These are phyloP conservation scores for Candida tetrigidarum DNA, from an alignment of 1,139 yeast species.

Conservation along the genomic window DNA sequence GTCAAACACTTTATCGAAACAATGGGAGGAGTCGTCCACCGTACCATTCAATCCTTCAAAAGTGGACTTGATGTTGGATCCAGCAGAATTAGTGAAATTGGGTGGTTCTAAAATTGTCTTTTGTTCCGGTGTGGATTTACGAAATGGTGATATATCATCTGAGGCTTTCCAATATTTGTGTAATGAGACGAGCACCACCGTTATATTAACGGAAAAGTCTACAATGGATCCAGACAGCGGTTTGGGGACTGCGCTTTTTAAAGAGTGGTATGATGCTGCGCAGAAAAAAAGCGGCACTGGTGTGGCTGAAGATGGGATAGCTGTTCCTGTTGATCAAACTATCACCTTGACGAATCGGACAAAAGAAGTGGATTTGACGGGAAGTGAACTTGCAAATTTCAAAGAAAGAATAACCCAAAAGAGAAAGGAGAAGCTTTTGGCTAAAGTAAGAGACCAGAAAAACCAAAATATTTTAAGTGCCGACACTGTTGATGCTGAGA, in stretches of 20 bases:
- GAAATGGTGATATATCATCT: conserved; percentile 65
- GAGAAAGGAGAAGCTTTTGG: conserved; percentile 51
- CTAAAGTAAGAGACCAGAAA: conserved; percentile 58
- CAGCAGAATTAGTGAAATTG: conserved; percentile 57
- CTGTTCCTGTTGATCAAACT: conserved; percentile 54
- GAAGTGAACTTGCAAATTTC: conserved; percentile 53
- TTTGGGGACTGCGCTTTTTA: conserved; percentile 45
- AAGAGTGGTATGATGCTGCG: conserved; percentile 58
- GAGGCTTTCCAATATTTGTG: conserved; percentile 63
- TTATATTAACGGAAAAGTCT: conserved; percentile 72
- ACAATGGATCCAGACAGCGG: conserved; percentile 16
- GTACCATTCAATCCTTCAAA: conserved; percentile 76
- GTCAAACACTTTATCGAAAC: conserved; percentile 77
- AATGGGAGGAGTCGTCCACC: conserved; percentile 57
- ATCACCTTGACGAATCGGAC: conserved; percentile 36
- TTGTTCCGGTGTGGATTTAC: conserved; percentile 74
- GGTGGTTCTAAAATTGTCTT: conserved; percentile 83
- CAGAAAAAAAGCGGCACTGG: conserved; percentile 37
- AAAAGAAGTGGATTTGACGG: conserved; percentile 54
- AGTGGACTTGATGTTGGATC: conserved; percentile 58
- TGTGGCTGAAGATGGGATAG: conserved; percentile 56
- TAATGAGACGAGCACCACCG: conserved; percentile 65
- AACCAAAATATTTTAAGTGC: conserved; percentile 57
- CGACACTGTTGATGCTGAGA: conserved; percentile 40
- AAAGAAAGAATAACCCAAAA: conserved; percentile 46